These are phyloP conservation scores for Uronychia setigera DNA, from an alignment of 73 alveolate species.

Conservation along the genomic window DNA sequence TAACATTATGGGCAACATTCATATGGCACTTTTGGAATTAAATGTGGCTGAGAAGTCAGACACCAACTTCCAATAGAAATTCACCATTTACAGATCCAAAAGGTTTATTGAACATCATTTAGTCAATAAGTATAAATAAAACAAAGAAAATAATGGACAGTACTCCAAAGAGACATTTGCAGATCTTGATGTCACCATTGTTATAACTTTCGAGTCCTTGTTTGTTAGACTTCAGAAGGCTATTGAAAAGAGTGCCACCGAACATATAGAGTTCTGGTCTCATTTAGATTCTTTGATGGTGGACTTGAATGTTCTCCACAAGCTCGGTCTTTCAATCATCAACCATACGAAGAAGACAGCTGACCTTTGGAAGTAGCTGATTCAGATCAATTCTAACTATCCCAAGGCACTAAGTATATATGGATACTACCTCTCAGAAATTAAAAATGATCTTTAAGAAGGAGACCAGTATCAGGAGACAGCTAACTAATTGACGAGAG, in stretches of 20 bases:
- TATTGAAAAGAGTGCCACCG: slow-evolving; percentile 53
- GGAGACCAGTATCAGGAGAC: slow-evolving; percentile 31
- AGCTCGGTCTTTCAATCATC: slow-evolving; percentile 46
- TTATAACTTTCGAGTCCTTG: slow-evolving; percentile 43
- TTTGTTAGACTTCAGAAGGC: slow-evolving; percentile 46
- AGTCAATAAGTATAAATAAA: slow-evolving; percentile 28
- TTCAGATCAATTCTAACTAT: slow-evolving; percentile 38
- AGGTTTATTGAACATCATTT: slow-evolving; percentile 43
- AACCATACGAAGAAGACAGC: slow-evolving; percentile 41
- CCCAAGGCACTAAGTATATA: slow-evolving; percentile 51
- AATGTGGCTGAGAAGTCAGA: slow-evolving; percentile 53
- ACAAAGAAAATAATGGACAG: slow-evolving; percentile 14
- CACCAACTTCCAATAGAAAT: slow-evolving; percentile 35
- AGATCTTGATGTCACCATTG: slow-evolving; percentile 59
- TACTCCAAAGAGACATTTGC: slow-evolving; percentile 21
- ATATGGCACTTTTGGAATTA: slow-evolving; percentile 45
- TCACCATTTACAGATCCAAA: slow-evolving; percentile 50
- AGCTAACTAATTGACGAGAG: slow-evolving; percentile 37
- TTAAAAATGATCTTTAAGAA: slow-evolving; percentile 37
- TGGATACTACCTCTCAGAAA: slow-evolving; percentile 40
- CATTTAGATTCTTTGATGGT: slow-evolving; percentile 47
- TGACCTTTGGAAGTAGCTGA: slow-evolving; percentile 46
- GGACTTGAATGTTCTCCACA: slow-evolving; percentile 56
- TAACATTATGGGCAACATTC: slow-evolving; percentile 47
- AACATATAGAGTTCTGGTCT: slow-evolving; percentile 57